Percentiles rank a stretch among this genome's conserved stretches.
Conservation (phyloP, 352 stramenopile genomes). For the Phytophthora sp. region DNA sequence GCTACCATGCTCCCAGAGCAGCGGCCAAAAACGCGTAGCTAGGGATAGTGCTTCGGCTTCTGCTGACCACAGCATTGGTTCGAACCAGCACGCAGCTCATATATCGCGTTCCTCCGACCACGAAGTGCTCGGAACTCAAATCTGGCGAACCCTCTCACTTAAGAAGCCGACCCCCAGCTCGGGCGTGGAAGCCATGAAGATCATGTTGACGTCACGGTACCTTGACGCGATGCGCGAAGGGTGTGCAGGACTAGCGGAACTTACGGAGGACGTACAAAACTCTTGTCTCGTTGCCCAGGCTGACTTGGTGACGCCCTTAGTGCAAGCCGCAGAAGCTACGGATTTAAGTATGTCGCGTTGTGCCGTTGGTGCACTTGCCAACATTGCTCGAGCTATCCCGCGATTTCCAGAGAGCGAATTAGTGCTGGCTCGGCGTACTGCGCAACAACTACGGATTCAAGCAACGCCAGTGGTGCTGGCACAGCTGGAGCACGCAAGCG, state of each 20-base stretch:
- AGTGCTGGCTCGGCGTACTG: conserved; percentile 32
- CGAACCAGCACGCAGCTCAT: conserved; percentile 14
- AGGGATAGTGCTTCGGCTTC: conserved; percentile 3
- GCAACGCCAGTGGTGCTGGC: conserved; percentile 50
- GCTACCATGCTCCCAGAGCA: conserved; percentile 68
- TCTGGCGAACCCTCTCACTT: conserved; percentile 63
- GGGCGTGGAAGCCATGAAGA: conserved; percentile 84
- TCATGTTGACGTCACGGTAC: conserved; percentile 82
- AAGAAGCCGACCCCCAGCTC: conserved; percentile 59
- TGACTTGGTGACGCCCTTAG: conserved; percentile 59
- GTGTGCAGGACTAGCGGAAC: conserved; percentile 69
- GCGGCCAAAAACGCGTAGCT: conserved; percentile 60
- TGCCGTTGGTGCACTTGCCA: conserved; percentile 67
- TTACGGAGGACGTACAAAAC: conserved; percentile 72
- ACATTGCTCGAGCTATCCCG: conserved; percentile 62
- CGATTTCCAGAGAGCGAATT: conserved; percentile 56
- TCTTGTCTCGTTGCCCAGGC: conserved; percentile 61
- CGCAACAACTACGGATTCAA: conserved; percentile 52
- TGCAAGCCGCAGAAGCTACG: conserved; percentile 47
- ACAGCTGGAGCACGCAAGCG: conserved; percentile 53
- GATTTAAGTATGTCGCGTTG: conserved; percentile 76
- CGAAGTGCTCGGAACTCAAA: conserved; percentile 59
- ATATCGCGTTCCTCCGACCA: conserved; percentile 21
- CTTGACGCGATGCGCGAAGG: conserved; percentile 78
- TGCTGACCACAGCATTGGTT: not conserved